These are phyloP conservation scores for Capronia americana DNA, from an alignment of 2,329 filamentous ascomycete species.

Conservation along the genomic window DNA sequence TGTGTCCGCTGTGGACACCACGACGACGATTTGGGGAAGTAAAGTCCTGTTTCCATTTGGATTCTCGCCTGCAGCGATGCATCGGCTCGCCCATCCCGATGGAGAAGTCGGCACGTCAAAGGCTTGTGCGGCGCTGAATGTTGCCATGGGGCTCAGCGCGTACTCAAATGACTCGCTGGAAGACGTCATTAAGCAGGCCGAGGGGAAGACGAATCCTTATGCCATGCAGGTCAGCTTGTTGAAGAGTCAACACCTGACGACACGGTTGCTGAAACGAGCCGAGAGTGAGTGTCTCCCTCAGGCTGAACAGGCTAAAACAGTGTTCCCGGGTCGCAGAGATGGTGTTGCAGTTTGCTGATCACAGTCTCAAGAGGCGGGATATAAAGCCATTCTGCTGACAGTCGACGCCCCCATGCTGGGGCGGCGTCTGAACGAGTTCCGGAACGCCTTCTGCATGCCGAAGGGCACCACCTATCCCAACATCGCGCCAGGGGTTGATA, in stretches of 20 bases:
- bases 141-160: slow-evolving; percentile 58
- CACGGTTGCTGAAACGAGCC: slow-evolving; percentile 51
- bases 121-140: slow-evolving; percentile 52
- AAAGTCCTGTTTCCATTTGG: slow-evolving; percentile 59
- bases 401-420: slow-evolving; percentile 63
- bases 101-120: slow-evolving; percentile 59
- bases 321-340: not conserved
- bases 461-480: slow-evolving; percentile 38
- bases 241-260: slow-evolving; percentile 46
- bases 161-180: slow-evolving; percentile 56
- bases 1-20: slow-evolving; percentile 47
- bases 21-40: slow-evolving; percentile 53
- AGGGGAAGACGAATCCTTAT: slow-evolving; percentile 44
- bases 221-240: slow-evolving; percentile 28
- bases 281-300: slow-evolving; percentile 47
- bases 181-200: slow-evolving; percentile 49
- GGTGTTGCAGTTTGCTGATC: not conserved
- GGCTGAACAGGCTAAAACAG: not conserved
- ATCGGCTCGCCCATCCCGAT: slow-evolving; percentile 59
- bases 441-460: slow-evolving; percentile 55
- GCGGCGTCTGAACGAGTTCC: slow-evolving; percentile 59
- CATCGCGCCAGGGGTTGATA: slow-evolving; percentile 21
- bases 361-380: slow-evolving; percentile 50
- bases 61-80: slow-evolving; percentile 61
- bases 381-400: slow-evolving; percentile 62